Percentiles rank a stretch among this genome's conserved stretches.
phyloP scores from a whole-genome alignment of 352 stramenopile species.

The Globisporangium abappressorium region DNA sequence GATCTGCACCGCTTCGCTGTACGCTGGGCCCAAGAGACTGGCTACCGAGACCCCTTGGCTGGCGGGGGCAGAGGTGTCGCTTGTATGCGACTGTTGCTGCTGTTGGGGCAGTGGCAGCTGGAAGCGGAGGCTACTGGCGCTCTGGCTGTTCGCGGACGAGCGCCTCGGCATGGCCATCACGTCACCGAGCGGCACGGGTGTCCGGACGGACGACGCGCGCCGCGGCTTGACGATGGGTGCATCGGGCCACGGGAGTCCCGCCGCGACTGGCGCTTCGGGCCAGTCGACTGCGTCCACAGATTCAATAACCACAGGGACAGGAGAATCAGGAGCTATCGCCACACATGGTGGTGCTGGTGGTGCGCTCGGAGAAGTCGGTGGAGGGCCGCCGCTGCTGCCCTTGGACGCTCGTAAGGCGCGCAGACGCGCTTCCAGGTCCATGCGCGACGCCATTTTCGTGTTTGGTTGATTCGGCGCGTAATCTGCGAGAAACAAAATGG shows the following conservation, averaged over 20 bases:
- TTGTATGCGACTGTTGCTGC: constrained; percentile 1
- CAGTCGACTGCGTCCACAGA: constrained; percentile 2
- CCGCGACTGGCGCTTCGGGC: constrained; percentile 12
- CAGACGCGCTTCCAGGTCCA: constrained; percentile 64
- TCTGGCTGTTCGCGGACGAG: constrained; percentile 2
- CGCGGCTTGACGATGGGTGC: constrained; percentile 10
- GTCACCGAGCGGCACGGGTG: neutral
- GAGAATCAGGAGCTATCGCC: neutral
- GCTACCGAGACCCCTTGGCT: constrained; percentile 24
- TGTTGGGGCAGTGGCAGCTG: neutral
- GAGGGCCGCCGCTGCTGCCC: constrained; percentile 9
- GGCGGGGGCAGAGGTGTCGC: neutral
- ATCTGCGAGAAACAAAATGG: neutral
- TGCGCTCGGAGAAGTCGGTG: neutral
- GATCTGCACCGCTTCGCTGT: constrained; percentile 55
- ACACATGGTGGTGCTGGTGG: neutral
- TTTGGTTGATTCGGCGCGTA: neutral
- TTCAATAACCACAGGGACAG: neutral
- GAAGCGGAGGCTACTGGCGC: constrained; percentile 3
- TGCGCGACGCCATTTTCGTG: constrained; percentile 23
- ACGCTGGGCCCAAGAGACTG: constrained; percentile 51
- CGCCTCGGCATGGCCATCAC: constrained; percentile 3
- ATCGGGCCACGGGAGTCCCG: constrained; percentile 13
- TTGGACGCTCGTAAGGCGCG: constrained; percentile 45
- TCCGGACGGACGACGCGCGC: constrained; percentile 4